Evolutionary conservation across 2,329 filamentous ascomycete genomes (phyloP).

Genomic region (Fusarium ramigenum): DNA sequence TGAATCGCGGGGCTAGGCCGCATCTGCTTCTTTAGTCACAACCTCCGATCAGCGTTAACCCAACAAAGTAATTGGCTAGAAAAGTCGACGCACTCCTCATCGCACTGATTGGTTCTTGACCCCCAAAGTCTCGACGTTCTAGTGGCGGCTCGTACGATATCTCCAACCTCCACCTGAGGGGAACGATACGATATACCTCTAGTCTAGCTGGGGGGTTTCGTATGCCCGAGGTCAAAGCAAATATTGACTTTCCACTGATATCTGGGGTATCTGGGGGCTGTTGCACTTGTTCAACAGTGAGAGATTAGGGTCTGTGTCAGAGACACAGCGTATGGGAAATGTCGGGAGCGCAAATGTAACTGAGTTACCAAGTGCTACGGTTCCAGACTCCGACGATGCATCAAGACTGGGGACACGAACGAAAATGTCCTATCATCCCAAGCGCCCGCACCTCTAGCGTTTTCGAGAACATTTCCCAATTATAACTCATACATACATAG

Average conservation of each 20-base stretch:
- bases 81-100: neutral
- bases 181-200: neutral
- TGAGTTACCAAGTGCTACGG: neutral
- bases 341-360: conserved; percentile 20
- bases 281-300: neutral
- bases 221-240: neutral
- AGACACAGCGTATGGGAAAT: neutral
- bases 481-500: neutral
- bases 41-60: neutral
- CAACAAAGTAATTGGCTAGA: neutral
- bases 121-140: neutral
- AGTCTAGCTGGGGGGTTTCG: neutral
- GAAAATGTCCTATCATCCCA: neutral
- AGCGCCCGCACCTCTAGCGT: neutral
- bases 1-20: neutral
- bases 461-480: conserved; percentile 7
- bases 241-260: neutral
- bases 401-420: neutral
- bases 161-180: conserved; percentile 12
- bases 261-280: neutral
- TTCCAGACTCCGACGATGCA: conserved; percentile 1
- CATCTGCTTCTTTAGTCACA: conserved; percentile 1
- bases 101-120: neutral
- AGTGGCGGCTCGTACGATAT: conserved; percentile 14
- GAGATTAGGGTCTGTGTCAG: neutral